Conservation (phyloP, 140 eudicot species). For the Flaveria floridana region DNA sequence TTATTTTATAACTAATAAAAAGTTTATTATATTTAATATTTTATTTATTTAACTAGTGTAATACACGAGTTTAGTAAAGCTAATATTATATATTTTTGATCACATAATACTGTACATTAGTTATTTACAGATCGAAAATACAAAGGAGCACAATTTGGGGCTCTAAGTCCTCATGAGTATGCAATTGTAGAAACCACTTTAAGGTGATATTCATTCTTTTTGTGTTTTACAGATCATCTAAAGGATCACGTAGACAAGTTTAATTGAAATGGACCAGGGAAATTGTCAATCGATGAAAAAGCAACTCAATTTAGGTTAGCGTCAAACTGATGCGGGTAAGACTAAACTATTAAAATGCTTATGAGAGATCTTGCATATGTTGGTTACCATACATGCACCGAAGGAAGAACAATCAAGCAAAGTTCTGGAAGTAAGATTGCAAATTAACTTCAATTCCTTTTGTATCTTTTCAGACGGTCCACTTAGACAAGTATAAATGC, state of each 20-base stretch:
- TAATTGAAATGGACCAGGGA: conserved; percentile 59
- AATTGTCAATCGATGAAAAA: conserved; percentile 84
- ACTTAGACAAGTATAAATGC: background rate
- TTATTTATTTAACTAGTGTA: too few species aligned
- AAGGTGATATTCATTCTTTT: conserved; percentile 50
- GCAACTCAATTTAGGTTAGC: conserved; percentile 92
- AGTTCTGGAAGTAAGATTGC: conserved; percentile 78
- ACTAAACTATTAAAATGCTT: conserved; percentile 94
- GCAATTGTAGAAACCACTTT: conserved; percentile 87
- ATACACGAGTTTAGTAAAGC: too few species aligned
- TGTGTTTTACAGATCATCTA: conserved; percentile 20
- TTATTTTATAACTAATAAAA: too few species aligned
- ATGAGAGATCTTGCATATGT: conserved; percentile 97
- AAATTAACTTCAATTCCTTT: conserved; percentile 23
- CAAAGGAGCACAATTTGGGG: conserved; percentile 88
- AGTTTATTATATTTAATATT: too few species aligned
- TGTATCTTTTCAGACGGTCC: conserved; percentile 9
- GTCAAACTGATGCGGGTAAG: conserved; percentile 98
- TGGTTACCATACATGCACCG: conserved; percentile 87
- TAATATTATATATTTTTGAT: too few species aligned
- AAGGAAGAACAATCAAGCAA: conserved; percentile 47
- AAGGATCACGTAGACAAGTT: conserved; percentile 22
- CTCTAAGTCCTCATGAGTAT: conserved; percentile 92
- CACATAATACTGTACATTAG: too few species aligned
- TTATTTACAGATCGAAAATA: conserved; percentile 56